Percentiles rank a stretch among this genome's conserved stretches.
phyloP scores from a whole-genome alignment of 2,329 filamentous ascomycete genomes.

The Sporothrix sp. region DNA sequence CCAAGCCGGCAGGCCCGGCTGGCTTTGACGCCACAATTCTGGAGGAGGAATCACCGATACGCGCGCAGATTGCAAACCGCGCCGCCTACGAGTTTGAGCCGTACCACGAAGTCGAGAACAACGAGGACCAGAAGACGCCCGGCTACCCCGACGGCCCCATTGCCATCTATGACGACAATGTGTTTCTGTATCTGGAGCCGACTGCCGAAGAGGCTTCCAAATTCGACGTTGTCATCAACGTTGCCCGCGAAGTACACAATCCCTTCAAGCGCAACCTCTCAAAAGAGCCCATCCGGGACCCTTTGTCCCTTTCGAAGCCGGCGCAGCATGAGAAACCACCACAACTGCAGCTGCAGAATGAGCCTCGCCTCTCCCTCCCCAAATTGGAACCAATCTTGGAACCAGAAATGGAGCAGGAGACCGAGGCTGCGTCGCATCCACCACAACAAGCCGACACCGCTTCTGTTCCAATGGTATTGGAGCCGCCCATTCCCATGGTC shows the following conservation, averaged over 20 bases:
- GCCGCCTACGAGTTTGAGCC: slow-evolving; percentile 49
- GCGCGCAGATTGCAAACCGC: slow-evolving; percentile 51
- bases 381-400: slow-evolving; percentile 10
- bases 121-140: slow-evolving; percentile 70
- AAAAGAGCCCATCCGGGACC: neutral
- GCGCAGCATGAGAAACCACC: slow-evolving; percentile 3
- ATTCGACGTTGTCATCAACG: slow-evolving; percentile 79
- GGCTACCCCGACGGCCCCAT: slow-evolving; percentile 76
- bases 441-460: neutral
- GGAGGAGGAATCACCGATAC: slow-evolving; percentile 50
- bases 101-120: slow-evolving; percentile 57
- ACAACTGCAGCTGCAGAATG: slow-evolving; percentile 19
- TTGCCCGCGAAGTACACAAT: slow-evolving; percentile 71
- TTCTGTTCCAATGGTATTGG: slow-evolving; percentile 43
- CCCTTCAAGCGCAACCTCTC: slow-evolving; percentile 44
- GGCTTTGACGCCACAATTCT: slow-evolving; percentile 36
- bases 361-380: slow-evolving; percentile 14
- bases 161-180: slow-evolving; percentile 67
- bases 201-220: slow-evolving; percentile 65
- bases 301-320: neutral
- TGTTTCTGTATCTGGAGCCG: slow-evolving; percentile 73
- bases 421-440: neutral
- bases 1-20: slow-evolving; percentile 29
- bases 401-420: slow-evolving; percentile 33
- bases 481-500: slow-evolving; percentile 39